Evolutionary conservation across 306 rosid species (phyloP).

Genomic region (Fagus sylvatica): DNA sequence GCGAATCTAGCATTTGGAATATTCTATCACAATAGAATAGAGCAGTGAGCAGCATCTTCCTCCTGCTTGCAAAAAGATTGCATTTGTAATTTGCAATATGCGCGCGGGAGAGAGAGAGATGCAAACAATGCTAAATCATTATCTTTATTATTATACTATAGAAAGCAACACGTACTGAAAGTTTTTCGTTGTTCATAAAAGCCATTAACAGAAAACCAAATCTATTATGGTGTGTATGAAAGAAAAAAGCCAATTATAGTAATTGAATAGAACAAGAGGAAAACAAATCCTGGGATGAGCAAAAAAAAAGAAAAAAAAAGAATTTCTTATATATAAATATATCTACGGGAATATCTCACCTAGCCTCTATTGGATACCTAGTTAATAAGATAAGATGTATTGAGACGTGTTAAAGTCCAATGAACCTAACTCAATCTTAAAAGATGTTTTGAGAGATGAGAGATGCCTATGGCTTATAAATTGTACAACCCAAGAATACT

Average conservation of each 20-base stretch:
- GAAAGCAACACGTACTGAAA: neutral
- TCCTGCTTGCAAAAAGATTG: no score
- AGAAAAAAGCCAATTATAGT: conserved; percentile 3
- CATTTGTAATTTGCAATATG: no score
- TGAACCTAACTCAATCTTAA: no score
- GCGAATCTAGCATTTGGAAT: no score
- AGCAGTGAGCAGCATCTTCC: no score
- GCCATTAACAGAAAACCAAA: neutral
- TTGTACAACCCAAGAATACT: no score
- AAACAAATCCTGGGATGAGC: conserved; percentile 34
- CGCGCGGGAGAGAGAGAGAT: neutral
- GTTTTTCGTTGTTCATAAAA: neutral
- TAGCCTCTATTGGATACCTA: conserved; percentile 33
- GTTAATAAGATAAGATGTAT: conserved; percentile 19
- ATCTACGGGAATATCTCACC: conserved; percentile 50
- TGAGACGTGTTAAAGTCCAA: neutral
- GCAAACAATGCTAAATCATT: neutral
- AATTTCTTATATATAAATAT: conserved; percentile 42
- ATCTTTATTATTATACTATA: conserved; percentile 5
- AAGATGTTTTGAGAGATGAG: no score
- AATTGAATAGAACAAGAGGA: conserved; percentile 33
- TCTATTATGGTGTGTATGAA: conserved; percentile 13
- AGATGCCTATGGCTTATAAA: no score
- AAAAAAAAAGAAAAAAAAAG: conserved; percentile 20
- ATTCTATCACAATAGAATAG: no score